These are phyloP conservation scores for Phalaenopsis aphrodite DNA, from an alignment of 106 monocot genomes.

Conservation along the genomic window DNA sequence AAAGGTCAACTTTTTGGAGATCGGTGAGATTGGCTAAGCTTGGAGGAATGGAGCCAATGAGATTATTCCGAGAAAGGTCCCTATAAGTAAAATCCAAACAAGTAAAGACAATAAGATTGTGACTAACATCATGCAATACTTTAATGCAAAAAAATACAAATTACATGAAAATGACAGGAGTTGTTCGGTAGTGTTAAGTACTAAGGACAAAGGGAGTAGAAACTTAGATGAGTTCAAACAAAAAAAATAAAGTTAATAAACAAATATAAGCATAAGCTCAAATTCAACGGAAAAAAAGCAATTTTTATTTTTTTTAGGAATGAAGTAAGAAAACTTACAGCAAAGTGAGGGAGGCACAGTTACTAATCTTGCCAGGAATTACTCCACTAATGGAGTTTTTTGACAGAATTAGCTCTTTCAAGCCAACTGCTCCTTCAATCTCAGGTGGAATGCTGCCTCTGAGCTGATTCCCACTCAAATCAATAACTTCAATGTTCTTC, in stretches of 20 bases:
- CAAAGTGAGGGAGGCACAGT: constrained; percentile 47
- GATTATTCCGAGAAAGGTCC: constrained; percentile 56
- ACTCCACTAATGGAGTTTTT: constrained; percentile 51
- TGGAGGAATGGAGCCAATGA: constrained; percentile 52
- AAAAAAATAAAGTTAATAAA: background rate
- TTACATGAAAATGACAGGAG: background rate
- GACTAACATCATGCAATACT: background rate
- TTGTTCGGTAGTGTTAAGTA: background rate
- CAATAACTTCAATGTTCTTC: constrained; percentile 40
- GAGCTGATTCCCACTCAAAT: constrained; percentile 47
- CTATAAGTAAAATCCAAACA: constrained; percentile 36
- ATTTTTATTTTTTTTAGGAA: background rate
- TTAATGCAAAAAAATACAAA: background rate
- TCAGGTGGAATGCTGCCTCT: constrained; percentile 54
- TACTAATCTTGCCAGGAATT: constrained; percentile 51
- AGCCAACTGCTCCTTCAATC: constrained; percentile 34
- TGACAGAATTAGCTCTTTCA: constrained; percentile 40
- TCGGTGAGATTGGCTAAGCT: constrained; percentile 50
- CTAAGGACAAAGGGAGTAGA: background rate
- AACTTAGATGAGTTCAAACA: background rate
- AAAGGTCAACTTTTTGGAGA: constrained; percentile 53
- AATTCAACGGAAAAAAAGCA: background rate
- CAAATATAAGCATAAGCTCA: background rate
- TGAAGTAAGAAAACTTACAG: constrained; percentile 39
- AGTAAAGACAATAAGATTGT: constrained; percentile 1